Evolutionary conservation across 2,329 filamentous ascomycete genomes (phyloP).

Genomic region (Fusarium sp.): DNA sequence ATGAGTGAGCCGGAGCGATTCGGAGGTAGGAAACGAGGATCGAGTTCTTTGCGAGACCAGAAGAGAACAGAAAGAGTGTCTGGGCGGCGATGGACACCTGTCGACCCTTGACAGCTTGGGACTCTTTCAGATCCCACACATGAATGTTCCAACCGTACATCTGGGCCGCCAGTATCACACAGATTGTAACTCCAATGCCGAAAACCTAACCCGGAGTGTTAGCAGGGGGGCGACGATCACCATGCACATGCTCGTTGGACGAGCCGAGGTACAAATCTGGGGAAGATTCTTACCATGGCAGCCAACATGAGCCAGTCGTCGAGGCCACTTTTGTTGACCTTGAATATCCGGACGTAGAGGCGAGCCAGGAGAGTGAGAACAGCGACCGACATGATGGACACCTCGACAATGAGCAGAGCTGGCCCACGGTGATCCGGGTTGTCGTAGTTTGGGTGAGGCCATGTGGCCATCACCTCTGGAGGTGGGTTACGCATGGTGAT

Average conservation of each 20-base stretch:
- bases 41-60: slow-evolving; percentile 53
- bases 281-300: slow-evolving; percentile 48
- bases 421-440: slow-evolving; percentile 53
- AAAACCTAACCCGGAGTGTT: slow-evolving; percentile 45
- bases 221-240: slow-evolving; percentile 12
- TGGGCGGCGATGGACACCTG: slow-evolving; percentile 56
- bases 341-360: slow-evolving; percentile 52
- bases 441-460: slow-evolving; percentile 54
- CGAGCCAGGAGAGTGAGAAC: slow-evolving; percentile 51
- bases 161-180: slow-evolving; percentile 51
- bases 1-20: slow-evolving; percentile 49
- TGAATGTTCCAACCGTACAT: slow-evolving; percentile 55
- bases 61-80: slow-evolving; percentile 54
- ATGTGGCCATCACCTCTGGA: slow-evolving; percentile 49
- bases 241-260: slow-evolving; percentile 18
- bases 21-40: slow-evolving; percentile 56
- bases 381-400: slow-evolving; percentile 50
- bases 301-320: slow-evolving; percentile 59
- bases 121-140: slow-evolving; percentile 50
- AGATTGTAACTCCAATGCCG: slow-evolving; percentile 49
- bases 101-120: slow-evolving; percentile 46
- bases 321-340: slow-evolving; percentile 49
- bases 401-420: slow-evolving; percentile 52
- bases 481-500: slow-evolving; percentile 52
- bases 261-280: slow-evolving; percentile 18